phyloP scores from a whole-genome alignment of 257 asterid genomes.

The Ligustrum vulgare region DNA sequence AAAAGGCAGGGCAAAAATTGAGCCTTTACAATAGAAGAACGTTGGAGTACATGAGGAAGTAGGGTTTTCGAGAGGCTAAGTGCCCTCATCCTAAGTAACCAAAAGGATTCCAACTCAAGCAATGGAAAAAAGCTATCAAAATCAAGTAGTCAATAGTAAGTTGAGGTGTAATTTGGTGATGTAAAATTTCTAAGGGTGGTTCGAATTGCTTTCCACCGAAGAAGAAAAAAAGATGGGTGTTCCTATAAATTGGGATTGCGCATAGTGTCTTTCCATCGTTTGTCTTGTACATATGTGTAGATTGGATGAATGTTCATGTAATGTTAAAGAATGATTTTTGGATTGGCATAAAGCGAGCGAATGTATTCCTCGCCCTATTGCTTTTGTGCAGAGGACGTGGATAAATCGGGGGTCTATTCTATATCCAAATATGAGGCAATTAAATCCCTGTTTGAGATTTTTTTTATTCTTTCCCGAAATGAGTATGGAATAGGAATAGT shows the following conservation, averaged over 20 bases:
- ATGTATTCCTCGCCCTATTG: constrained; percentile 17
- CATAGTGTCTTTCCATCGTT: constrained; percentile 27
- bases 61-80: constrained; percentile 66
- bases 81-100: constrained; percentile 69
- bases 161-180: constrained; percentile 44
- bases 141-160: constrained; percentile 30
- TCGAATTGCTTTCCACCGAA: constrained; percentile 12
- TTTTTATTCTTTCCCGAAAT: no score
- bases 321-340: constrained; percentile 31
- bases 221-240: constrained; percentile 4
- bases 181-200: constrained; percentile 21
- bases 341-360: constrained; percentile 18
- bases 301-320: constrained; percentile 36
- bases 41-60: constrained; percentile 50
- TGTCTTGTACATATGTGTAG: constrained; percentile 39
- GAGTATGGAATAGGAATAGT: no score
- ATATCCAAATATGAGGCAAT: background rate
- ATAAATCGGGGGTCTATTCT: background rate
- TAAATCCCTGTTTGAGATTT: background rate
- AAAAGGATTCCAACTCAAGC: constrained; percentile 43
- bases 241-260: constrained; percentile 29
- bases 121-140: constrained; percentile 30
- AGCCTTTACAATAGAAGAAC: constrained; percentile 21
- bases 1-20: constrained; percentile 24
- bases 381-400: constrained; percentile 15